Evolutionary conservation across 176 grass and related monocot species (phyloP).

Genomic region (Metroxylon sagu): DNA sequence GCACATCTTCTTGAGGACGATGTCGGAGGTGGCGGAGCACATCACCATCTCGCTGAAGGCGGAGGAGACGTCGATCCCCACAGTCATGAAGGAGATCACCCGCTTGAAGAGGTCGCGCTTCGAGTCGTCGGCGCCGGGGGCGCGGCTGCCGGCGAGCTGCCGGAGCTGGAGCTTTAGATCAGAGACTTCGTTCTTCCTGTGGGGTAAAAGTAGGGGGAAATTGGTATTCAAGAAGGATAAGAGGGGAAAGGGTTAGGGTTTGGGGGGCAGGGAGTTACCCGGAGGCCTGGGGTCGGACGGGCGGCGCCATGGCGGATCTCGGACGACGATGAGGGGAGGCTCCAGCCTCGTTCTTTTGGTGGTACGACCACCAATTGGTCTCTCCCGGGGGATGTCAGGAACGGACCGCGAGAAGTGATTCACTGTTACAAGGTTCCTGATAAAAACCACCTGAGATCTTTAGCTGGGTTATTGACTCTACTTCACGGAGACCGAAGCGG

Average conservation of each 20-base stretch:
- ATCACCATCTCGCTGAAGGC: conserved; percentile 99
- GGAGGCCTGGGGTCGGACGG: conserved; percentile 62
- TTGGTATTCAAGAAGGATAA: not conserved
- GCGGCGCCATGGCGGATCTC: conserved; percentile 65
- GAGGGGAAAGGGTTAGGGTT: not conserved
- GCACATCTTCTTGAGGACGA: conserved; percentile 99
- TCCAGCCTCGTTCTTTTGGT: conserved; percentile 1
- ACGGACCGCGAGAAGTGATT: too few species aligned
- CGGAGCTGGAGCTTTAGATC: conserved; percentile 97
- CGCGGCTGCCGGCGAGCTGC: conserved; percentile 79
- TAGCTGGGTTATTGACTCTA: too few species aligned
- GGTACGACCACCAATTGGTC: too few species aligned
- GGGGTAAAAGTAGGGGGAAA: not conserved
- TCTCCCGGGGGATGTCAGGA: too few species aligned
- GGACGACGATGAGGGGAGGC: conserved; percentile 3
- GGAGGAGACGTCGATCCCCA: conserved; percentile 90
- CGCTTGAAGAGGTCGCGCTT: conserved; percentile 91
- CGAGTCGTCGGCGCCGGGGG: conserved; percentile 67
- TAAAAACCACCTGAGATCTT: too few species aligned
- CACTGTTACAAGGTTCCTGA: too few species aligned
- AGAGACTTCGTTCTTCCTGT: conserved; percentile 92
- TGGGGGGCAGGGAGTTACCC: conserved; percentile 26
- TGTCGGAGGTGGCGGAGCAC: conserved; percentile 94
- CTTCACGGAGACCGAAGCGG: too few species aligned
- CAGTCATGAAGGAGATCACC: conserved; percentile 99